Evolutionary conservation across 805 yeast species (phyloP), one percentile per base, ranked within the genome.

Genomic region (Wickerhamomyces sydowiorum): DNA sequence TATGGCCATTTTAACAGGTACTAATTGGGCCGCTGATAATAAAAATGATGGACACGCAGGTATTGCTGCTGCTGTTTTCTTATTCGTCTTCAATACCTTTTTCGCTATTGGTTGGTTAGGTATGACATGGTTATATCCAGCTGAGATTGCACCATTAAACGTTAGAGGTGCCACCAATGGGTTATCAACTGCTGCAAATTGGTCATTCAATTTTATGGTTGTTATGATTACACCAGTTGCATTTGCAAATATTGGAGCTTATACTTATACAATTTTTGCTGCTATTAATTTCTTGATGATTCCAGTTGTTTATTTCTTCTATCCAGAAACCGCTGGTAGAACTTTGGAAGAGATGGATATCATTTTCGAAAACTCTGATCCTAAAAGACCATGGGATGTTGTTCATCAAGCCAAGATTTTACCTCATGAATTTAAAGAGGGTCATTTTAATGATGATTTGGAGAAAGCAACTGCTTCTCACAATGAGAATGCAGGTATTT

Each of bases 21-120:
- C 80, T 24, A 73, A 73, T 45, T 76, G 70, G 23, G 66, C 77
- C 48, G 65, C 73, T 47, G 64, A 69, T 41, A 48, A 62, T 21
- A 63, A 66, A 34, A 32, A 32, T 32, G 65, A 62, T 24, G 51
- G 48, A 34, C 52, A 60, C 28, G 72, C 69, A 59, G 78, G 72
- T 45, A 72, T 76, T 55, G 86, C 80, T 53, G 86, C 86, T 15
- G 86, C 85, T 10, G 75, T 79, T 12, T 80, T 82, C 53, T 64
- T 77, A 39, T 77, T 73, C 55, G 64, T 73, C 42, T 77, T 74
- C 65, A 32, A 32, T 12, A 32, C 35, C 5, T 32, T 75, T 58
- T 80, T 78, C 53, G 85, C 76, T 34, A 59, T 73, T 46, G 65
- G 80, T 12, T 67, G 72, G 46, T 67, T 78, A 39, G 75, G 79